phyloP scores from a whole-genome alignment of 768 basidiomycete species.

The Termitomyces sp. region DNA sequence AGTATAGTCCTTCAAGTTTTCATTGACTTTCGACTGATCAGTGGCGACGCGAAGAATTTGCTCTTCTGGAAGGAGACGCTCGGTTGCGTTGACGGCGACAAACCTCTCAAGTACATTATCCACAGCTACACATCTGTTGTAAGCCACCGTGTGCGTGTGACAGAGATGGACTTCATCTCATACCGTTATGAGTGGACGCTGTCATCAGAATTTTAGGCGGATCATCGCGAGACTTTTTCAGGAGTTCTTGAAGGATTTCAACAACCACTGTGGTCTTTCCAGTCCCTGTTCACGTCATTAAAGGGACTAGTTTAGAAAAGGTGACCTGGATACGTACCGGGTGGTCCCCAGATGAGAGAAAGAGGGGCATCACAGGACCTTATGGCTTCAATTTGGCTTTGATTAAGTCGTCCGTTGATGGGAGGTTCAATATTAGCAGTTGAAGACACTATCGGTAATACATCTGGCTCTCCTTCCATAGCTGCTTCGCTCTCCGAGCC shows the following conservation, averaged over 20 bases:
- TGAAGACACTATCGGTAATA: neutral
- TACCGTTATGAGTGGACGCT: conserved; percentile 69
- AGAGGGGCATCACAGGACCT: conserved; percentile 38
- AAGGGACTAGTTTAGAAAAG: neutral
- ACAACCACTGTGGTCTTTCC: conserved; percentile 73
- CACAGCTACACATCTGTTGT: conserved; percentile 40
- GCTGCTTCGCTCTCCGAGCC: conserved; percentile 15
- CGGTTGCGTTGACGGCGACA: conserved; percentile 39
- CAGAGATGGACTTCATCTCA: neutral
- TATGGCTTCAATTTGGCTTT: conserved; percentile 53
- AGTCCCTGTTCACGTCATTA: conserved; percentile 39
- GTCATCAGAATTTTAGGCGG: conserved; percentile 61
- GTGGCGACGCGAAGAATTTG: conserved; percentile 68
- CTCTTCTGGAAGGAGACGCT: conserved; percentile 45
- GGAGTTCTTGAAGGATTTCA: conserved; percentile 47
- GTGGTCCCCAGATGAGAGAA: conserved; percentile 69
- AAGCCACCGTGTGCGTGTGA: neutral
- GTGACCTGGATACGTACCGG: conserved; percentile 33
- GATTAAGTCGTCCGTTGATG: conserved; percentile 34
- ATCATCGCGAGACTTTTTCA: conserved; percentile 23
- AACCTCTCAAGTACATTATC: conserved; percentile 71
- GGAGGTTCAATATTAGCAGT: neutral
- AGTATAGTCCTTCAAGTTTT: conserved; percentile 53
- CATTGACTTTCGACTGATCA: conserved; percentile 59
- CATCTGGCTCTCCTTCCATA: neutral